Conservation (phyloP, 306 rosid species). For the Vigna unguiculata region DNA sequence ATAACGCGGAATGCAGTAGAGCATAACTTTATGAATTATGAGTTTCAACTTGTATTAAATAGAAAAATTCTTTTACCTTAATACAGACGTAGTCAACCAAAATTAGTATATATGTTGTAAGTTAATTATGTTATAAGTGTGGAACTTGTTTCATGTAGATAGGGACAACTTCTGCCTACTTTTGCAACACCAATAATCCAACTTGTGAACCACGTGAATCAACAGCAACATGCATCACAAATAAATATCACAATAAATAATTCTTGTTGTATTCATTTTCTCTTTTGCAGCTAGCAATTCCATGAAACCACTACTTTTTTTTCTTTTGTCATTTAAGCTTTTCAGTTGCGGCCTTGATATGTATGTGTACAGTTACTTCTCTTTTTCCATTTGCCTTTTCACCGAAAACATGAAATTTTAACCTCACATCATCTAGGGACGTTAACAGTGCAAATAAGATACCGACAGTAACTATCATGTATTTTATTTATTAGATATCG, state of each 20-base stretch:
- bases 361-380: neutral
- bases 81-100: neutral
- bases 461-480: too few species aligned
- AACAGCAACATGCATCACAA: slow-evolving; percentile 37
- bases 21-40: too few species aligned
- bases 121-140: neutral
- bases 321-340: slow-evolving; percentile 1
- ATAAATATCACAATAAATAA: neutral
- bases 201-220: slow-evolving; percentile 32
- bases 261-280: slow-evolving; percentile 3
- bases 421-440: too few species aligned
- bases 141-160: neutral
- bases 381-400: neutral
- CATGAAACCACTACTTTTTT: neutral
- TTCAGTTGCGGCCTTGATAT: neutral
- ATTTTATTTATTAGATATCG: too few species aligned
- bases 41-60: neutral
- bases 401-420: neutral
- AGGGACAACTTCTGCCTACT: neutral
- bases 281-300: neutral
- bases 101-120: neutral
- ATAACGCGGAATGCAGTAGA: too few species aligned
- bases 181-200: neutral
- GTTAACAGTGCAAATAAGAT: too few species aligned
- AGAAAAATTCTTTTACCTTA: neutral